phyloP scores from a whole-genome alignment of 768 basidiomycete genomes.

The Tylopilus sp. region DNA sequence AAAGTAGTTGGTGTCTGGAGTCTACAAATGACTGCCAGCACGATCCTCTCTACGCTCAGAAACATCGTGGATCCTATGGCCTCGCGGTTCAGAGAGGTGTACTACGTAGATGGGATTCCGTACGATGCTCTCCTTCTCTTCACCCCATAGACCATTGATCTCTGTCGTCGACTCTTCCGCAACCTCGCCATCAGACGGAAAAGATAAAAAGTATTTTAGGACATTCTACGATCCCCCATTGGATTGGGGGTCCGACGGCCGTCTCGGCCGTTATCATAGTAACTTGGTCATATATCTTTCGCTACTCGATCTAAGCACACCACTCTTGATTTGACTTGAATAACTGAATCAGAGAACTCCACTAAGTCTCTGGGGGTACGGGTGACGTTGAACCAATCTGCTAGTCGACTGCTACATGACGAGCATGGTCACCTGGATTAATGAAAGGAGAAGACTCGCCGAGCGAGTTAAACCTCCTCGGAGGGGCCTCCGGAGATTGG shows the following conservation, averaged over 20 bases:
- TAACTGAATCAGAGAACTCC: not conserved
- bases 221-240: not conserved
- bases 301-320: constrained; percentile 2
- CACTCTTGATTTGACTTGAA: not conserved
- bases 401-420: too few relatives aligned
- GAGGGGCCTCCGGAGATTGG: too few relatives aligned
- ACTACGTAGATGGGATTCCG: constrained; percentile 31
- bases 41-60: constrained; percentile 75
- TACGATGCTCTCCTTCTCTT: constrained; percentile 28
- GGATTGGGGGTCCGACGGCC: not conserved
- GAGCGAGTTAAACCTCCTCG: too few relatives aligned
- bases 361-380: too few relatives aligned
- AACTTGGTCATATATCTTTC: not conserved
- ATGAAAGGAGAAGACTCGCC: too few relatives aligned
- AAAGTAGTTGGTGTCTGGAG: constrained; percentile 93
- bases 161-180: not conserved
- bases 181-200: constrained; percentile 4
- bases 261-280: too few relatives aligned
- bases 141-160: constrained; percentile 20
- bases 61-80: constrained; percentile 68
- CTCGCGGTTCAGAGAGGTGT: constrained; percentile 26
- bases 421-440: too few relatives aligned
- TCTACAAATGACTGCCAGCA: constrained; percentile 87
- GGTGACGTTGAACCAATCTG: too few relatives aligned
- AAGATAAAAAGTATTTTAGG: not conserved